These are phyloP conservation scores for Fennellomyces sp. DNA, from an alignment of 371 early-diverging fungal species.

Conservation along the genomic window DNA sequence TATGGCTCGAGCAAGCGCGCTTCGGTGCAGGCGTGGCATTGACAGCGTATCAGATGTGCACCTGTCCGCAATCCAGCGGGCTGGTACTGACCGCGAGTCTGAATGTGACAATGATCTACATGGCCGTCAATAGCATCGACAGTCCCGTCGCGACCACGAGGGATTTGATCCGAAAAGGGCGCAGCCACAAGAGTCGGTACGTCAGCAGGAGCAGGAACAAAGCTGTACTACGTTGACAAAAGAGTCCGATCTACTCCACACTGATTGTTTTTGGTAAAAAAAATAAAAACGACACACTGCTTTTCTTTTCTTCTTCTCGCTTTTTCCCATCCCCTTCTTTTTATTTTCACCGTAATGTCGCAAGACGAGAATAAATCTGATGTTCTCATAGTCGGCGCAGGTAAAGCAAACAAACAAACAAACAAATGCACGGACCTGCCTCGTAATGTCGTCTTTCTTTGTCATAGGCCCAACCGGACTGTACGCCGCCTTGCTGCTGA, in stretches of 20 bases:
- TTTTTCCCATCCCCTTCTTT: neutral
- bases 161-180: slow-evolving; percentile 3
- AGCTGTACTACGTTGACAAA: neutral
- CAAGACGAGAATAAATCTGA: slow-evolving; percentile 24
- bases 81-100: slow-evolving; percentile 24
- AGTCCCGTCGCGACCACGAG: neutral
- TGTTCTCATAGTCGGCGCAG: slow-evolving; percentile 44
- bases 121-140: neutral
- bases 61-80: slow-evolving; percentile 23
- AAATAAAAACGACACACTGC: neutral
- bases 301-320: neutral
- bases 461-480: slow-evolving; percentile 37
- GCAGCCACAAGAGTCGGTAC: neutral
- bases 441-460: neutral
- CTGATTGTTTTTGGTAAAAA: neutral
- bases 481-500: slow-evolving; percentile 40
- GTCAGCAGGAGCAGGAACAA: slow-evolving; percentile 1
- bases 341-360: neutral
- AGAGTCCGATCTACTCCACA: neutral
- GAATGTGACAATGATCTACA: slow-evolving; percentile 24
- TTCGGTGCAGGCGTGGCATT: neutral
- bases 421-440: neutral
- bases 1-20: neutral
- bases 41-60: slow-evolving; percentile 15
- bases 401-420: slow-evolving; percentile 13